Conservation (phyloP, 495 filamentous ascomycete species). For the Aspergillus heteromorphus region DNA sequence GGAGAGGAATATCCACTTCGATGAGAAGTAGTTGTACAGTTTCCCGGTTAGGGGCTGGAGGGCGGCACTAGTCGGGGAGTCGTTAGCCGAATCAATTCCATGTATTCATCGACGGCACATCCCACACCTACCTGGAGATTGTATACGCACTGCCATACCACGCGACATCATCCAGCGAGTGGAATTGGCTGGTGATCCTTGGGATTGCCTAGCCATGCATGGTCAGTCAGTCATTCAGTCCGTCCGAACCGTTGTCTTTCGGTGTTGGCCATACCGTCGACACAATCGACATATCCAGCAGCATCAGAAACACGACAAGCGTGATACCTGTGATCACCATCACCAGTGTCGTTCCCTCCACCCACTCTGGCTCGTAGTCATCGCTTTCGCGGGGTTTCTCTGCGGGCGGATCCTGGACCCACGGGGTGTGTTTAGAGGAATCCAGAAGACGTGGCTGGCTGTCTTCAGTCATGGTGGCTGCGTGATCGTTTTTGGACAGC, state of each 20-base stretch:
- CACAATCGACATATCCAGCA: constrained; percentile 48
- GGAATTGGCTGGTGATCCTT: constrained; percentile 37
- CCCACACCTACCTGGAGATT: constrained; percentile 26
- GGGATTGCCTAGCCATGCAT: constrained; percentile 29
- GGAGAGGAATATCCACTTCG: constrained; percentile 28
- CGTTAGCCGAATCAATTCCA: not conserved
- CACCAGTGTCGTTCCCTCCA: not conserved
- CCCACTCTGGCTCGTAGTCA: not conserved
- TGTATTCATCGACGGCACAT: not conserved
- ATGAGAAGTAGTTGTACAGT: constrained; percentile 37
- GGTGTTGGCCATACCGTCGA: constrained; percentile 30
- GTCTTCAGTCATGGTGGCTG: not conserved
- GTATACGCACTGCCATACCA: constrained; percentile 46
- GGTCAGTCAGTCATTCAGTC: no score
- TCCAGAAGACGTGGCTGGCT: not conserved
- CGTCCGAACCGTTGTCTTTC: no score
- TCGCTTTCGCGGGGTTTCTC: not conserved
- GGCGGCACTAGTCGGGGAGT: constrained; percentile 22
- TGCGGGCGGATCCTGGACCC: not conserved
- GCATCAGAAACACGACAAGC: constrained; percentile 40
- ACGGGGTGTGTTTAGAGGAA: not conserved
- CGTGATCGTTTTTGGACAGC: no score
- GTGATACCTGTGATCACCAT: constrained; percentile 16
- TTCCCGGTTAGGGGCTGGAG: constrained; percentile 45
- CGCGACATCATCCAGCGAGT: constrained; percentile 36